Evolutionary conservation across 495 filamentous ascomycete genomes (phyloP), one percentile per base, ranked within the genome.

Genomic region (Annulohypoxylon maeteangense): DNA sequence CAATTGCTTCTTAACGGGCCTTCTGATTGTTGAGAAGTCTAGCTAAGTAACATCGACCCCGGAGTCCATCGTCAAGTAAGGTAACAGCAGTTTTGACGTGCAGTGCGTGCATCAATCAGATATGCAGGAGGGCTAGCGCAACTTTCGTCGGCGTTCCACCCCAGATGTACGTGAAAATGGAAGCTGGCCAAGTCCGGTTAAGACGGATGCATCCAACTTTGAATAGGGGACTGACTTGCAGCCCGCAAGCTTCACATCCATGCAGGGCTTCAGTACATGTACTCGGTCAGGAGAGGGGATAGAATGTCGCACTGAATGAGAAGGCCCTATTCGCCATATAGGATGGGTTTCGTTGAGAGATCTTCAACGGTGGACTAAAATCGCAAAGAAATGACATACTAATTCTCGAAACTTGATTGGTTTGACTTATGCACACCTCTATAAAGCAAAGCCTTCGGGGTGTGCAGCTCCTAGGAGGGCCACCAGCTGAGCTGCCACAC

Each of bases 101-200:
- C 70, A 73, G 65, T 65, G 61, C 56, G 63, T 73, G 70, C 70
- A 73, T 73, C 63, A 73, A 73, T 68, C 65, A 69, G 61, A 65
- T 73, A 73, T 73, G 70, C 70, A 73, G 70, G 70, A 73, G 60
- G 59, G 47, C 60, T 62, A 65, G 70, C 54, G 55, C 60, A 61
- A 64, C 55, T 45, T 50, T 68, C 45, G 50, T 53, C 60, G 65
- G 60, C 48, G 60, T 67, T 54, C 64, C 64, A 68, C 70, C 64
- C 64, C 34, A 44, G 50, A 61, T 44, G 27, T 47, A 36, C 50
- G 59, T 58, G 60, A 57, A 68, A 68, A 61, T 64, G 61, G 55
- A 68, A 65, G 70, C 55, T 73, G 70, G 65, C 60, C 70, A 61
- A 62, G 65, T 73, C 70, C 70, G 70, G 70, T 73, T 73, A 68